Evolutionary conservation across 148 eudicot genomes (phyloP), one percentile per base, ranked within the genome.

Genomic region (Persicaria maculosa): DNA sequence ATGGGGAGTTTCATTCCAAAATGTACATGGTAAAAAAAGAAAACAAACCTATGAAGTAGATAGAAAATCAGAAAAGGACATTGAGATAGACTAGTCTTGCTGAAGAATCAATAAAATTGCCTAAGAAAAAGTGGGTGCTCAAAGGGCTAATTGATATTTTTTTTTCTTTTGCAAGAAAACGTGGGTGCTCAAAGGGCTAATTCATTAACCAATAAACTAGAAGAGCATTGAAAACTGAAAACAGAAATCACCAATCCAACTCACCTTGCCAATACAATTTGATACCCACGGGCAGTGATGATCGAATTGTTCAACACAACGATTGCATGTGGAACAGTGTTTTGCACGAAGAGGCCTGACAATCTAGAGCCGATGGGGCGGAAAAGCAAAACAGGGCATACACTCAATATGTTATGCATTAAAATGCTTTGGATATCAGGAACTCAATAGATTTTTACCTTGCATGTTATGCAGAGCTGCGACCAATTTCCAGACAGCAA

Each of bases 261-360:
- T 72, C 77, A 95, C 97, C 99, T 95, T 96, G 84, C 97, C 99
- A 74, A 95, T 73, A 75, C 99, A 92, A 77, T 95, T 95, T 71
- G 97, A 95, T 9, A 95, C 97, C 99, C 99, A 95, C 67, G 99
- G 99, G 78, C 99, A 95, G 81, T 95, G 97, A 83, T 95, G 99
- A 79, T 95, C 99, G 83, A 95, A 95, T 79, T 95, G 99, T 82
- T 95, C 99, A 75, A 95, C 99, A 82, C 99, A 92, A 25, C 97
- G 96, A 82, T 95, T 97, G 83, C 99, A 95, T 9, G 94, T 95
- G 53, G 99, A 95, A 79, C 99, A 95, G 77, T 95, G 99, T 77
- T 95, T 95, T 50, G 97, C 93, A 77, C 99, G 97, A 72, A 96
- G 85, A 83, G 99, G 99, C 78, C 99, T 83, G 80, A 96, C 99